Evolutionary conservation across 306 rosid genomes (phyloP).

Genomic region (Geum urbanum): DNA sequence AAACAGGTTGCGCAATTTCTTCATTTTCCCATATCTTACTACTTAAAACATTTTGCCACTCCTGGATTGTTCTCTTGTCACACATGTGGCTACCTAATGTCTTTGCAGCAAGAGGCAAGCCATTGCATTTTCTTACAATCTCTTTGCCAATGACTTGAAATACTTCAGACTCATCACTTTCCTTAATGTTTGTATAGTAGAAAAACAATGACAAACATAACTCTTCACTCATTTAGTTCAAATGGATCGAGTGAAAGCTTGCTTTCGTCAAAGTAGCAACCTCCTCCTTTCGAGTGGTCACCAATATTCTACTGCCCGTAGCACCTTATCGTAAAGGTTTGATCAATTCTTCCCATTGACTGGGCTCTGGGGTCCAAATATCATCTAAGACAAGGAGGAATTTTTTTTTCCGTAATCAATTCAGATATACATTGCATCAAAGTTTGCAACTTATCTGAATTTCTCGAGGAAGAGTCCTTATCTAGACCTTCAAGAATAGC

Average conservation of each 20-base stretch:
- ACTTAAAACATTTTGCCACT: neutral
- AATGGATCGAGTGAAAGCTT: neutral
- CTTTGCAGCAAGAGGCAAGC: conserved; percentile 2
- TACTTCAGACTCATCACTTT: no score
- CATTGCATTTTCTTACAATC: neutral
- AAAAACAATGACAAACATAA: conserved; percentile 1
- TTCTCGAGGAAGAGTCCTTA: no score
- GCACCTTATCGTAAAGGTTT: neutral
- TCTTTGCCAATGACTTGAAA: neutral
- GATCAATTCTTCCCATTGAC: neutral
- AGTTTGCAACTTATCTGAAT: no score
- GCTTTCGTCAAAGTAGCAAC: conserved; percentile 15
- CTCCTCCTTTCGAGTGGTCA: conserved; percentile 6
- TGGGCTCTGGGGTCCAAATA: conserved; percentile 1
- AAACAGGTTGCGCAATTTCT: neutral
- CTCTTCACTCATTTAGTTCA: neutral
- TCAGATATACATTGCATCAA: no score
- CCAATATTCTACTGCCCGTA: neutral
- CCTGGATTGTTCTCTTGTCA: neutral
- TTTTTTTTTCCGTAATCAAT: no score
- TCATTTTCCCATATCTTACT: conserved; percentile 1
- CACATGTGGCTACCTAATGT: conserved; percentile 4
- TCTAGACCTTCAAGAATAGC: no score
- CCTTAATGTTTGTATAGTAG: neutral
- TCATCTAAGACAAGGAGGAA: neutral